Conservation (phyloP, 805 yeast species). For the Sporopachydermia lactativora region DNA sequence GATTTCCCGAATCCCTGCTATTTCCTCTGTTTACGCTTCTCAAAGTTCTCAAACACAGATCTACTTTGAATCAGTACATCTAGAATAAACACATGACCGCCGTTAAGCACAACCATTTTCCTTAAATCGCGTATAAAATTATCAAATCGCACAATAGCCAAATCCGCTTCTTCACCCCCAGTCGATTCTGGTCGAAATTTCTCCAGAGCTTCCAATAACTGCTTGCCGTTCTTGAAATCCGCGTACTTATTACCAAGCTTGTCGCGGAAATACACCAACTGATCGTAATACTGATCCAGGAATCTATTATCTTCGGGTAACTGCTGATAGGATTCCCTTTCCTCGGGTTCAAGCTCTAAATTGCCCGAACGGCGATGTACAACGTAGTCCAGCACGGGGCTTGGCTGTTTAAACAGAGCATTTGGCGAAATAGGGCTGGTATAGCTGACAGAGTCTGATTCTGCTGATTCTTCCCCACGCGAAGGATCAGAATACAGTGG, state of each 20-base stretch:
- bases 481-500: not conserved
- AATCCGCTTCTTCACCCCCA: too few species aligned
- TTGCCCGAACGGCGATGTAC: not conserved
- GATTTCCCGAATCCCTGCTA: slow-evolving; percentile 6
- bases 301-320: slow-evolving; percentile 40
- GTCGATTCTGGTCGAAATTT: not conserved
- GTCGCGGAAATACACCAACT: slow-evolving; percentile 22
- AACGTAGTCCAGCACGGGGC: not conserved
- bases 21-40: slow-evolving; percentile 13
- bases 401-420: not conserved
- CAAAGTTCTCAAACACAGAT: slow-evolving; percentile 30
- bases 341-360: slow-evolving; percentile 1
- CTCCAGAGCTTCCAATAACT: slow-evolving; percentile 1
- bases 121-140: not conserved
- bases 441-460: too few species aligned
- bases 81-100: slow-evolving; percentile 43
- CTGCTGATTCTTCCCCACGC: not conserved
- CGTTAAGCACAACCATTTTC: slow-evolving; percentile 29
- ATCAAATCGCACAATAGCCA: not conserved
- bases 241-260: slow-evolving; percentile 15
- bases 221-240: slow-evolving; percentile 20
- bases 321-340: slow-evolving; percentile 24
- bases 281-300: slow-evolving; percentile 34
- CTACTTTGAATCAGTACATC: slow-evolving; percentile 42
- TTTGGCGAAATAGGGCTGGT: not conserved